Percentiles rank a stretch among this genome's conserved stretches.
Conservation (phyloP, 176 grass and related monocot species). For the Oryza meridionalis region DNA sequence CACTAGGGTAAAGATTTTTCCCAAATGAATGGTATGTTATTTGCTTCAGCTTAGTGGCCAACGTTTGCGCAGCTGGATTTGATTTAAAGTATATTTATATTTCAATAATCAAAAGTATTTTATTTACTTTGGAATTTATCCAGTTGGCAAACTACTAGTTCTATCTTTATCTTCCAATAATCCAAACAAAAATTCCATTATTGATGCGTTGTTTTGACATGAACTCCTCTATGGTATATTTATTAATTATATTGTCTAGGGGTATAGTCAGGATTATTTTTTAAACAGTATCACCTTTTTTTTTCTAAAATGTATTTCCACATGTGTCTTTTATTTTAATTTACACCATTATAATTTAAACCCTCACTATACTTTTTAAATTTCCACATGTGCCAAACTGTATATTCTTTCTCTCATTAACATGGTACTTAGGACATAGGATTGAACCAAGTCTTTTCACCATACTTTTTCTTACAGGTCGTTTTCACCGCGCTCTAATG, state of each 20-base stretch:
- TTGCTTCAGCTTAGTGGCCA: neutral
- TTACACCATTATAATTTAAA: neutral
- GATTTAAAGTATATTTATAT: neutral
- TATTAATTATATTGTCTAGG: too few species aligned
- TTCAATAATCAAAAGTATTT: neutral
- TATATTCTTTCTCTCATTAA: neutral
- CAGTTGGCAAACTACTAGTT: neutral
- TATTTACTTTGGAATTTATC: neutral
- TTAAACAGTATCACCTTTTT: too few species aligned
- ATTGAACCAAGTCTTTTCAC: neutral
- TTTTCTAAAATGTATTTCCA: neutral
- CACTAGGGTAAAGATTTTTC: neutral
- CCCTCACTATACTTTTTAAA: neutral
- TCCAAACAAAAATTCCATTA: too few species aligned
- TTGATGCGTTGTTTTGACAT: neutral
- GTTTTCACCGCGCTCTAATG: too few species aligned
- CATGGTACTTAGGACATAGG: neutral
- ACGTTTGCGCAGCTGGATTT: neutral
- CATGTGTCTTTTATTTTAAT: neutral
- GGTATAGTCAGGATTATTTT: too few species aligned
- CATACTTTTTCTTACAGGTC: neutral
- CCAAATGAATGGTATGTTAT: neutral
- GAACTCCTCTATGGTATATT: neutral
- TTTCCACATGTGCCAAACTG: neutral
- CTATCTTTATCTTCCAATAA: neutral